These are phyloP conservation scores for Rhodotorula sp. DNA, from an alignment of 1,284 basidiomycete species.

Conservation along the genomic window DNA sequence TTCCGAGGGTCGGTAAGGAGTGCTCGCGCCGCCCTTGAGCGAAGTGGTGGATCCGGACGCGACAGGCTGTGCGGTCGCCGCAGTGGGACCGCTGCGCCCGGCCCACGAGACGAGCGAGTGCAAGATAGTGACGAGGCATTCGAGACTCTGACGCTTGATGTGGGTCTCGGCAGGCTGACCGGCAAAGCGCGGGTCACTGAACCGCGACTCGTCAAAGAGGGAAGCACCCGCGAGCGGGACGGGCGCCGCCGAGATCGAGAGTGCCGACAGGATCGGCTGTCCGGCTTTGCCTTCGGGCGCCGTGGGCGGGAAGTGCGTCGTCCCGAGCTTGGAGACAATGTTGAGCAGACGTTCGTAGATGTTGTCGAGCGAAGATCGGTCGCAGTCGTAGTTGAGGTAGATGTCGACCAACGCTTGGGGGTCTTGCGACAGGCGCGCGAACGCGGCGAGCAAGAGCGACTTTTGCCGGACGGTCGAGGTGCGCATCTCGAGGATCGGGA, in stretches of 20 bases:
- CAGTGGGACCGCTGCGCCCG: conserved; percentile 45
- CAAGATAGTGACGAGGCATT: conserved; percentile 81
- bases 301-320: conserved; percentile 62
- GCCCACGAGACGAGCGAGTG: conserved; percentile 86
- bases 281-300: conserved; percentile 47
- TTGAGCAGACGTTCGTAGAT: conserved; percentile 96
- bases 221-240: conserved; percentile 33
- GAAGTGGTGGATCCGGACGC: conserved; percentile 47
- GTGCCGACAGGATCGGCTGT: conserved; percentile 56
- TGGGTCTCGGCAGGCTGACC: conserved; percentile 73
- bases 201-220: conserved; percentile 32
- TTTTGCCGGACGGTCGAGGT: conserved; percentile 94
- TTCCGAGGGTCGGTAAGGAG: neutral
- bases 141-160: conserved; percentile 79
- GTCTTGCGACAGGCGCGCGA: conserved; percentile 77
- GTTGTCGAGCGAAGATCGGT: conserved; percentile 85
- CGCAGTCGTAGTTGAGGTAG: conserved; percentile 97
- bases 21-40: neutral
- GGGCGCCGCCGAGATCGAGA: conserved; percentile 43
- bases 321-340: conserved; percentile 84
- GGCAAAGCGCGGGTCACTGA: conserved; percentile 51
- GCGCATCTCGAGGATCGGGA: conserved; percentile 97
- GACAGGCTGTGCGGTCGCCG: conserved; percentile 23
- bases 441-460: conserved; percentile 81
- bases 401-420: conserved; percentile 94